phyloP scores from a whole-genome alignment of 148 eudicot genomes.

The Diospyros lotus region DNA sequence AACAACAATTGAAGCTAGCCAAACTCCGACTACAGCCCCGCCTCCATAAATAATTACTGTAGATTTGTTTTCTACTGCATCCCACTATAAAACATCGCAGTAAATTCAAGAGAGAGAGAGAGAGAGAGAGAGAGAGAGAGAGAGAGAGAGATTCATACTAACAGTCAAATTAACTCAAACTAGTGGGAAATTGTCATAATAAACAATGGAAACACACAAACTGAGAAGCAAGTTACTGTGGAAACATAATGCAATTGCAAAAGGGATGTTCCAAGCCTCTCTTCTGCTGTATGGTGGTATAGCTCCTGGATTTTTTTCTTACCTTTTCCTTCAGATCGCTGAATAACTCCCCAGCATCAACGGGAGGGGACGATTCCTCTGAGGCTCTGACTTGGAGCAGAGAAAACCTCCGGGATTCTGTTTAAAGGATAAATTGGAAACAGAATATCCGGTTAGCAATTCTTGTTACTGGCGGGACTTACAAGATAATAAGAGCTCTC shows the following conservation, averaged over 20 bases:
- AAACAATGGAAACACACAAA: not conserved
- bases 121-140: too few species aligned
- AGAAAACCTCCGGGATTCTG: constrained; percentile 65
- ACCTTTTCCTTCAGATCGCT: constrained; percentile 90
- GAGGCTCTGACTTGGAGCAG: constrained; percentile 62
- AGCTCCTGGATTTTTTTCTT: constrained; percentile 4
- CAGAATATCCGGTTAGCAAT: not conserved
- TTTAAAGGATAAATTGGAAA: constrained; percentile 12
- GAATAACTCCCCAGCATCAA: constrained; percentile 66
- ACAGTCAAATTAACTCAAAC: not conserved
- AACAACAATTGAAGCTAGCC: constrained; percentile 78
- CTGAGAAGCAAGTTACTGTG: not conserved
- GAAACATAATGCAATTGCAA: not conserved
- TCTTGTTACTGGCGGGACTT: not conserved
- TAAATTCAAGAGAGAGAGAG: not conserved
- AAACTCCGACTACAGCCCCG: constrained; percentile 82
- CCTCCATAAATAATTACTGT: constrained; percentile 96
- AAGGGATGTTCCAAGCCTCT: constrained; percentile 4
- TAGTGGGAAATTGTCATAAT: not conserved
- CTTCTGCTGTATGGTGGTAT: not conserved
- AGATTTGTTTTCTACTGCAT: constrained; percentile 93
- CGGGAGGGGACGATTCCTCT: constrained; percentile 50
- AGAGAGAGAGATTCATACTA: too few species aligned
- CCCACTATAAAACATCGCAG: constrained; percentile 58
- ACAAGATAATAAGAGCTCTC: not conserved